These are phyloP conservation scores for Tilletia walkeri DNA, from an alignment of 1,284 basidiomycete species.

Conservation along the genomic window DNA sequence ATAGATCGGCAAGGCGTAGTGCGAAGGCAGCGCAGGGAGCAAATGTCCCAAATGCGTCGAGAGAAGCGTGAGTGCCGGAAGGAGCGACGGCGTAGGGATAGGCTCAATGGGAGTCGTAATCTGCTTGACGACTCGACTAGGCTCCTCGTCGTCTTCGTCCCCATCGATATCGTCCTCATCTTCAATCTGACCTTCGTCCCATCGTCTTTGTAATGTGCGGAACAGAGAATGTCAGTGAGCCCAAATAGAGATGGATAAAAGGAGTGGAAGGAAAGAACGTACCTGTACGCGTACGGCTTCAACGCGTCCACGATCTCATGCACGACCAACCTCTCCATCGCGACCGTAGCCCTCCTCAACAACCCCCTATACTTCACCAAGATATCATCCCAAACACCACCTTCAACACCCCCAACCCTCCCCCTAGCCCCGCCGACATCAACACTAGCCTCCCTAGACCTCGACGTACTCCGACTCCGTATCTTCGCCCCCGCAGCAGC, in stretches of 20 bases:
- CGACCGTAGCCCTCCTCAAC: slow-evolving; percentile 27
- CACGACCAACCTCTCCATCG: slow-evolving; percentile 37
- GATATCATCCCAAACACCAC: slow-evolving; percentile 44
- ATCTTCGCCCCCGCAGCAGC: slow-evolving; percentile 14
- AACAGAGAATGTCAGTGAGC: slow-evolving; percentile 21
- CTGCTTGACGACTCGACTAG: too few relatives aligned
- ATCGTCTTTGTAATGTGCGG: neutral
- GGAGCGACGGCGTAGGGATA: slow-evolving; percentile 38
- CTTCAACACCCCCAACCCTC: slow-evolving; percentile 21
- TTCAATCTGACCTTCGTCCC: slow-evolving; percentile 14
- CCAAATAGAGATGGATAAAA: neutral
- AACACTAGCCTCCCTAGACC: neutral
- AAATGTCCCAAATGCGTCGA: slow-evolving; percentile 41
- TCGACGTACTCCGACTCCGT: neutral
- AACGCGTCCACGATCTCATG: slow-evolving; percentile 42
- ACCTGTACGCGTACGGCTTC: slow-evolving; percentile 26
- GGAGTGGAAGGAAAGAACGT: slow-evolving; percentile 8
- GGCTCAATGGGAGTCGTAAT: neutral
- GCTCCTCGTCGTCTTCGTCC: slow-evolving; percentile 5
- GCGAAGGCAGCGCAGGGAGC: slow-evolving; percentile 32
- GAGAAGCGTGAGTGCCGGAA: slow-evolving; percentile 42
- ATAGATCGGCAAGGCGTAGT: slow-evolving; percentile 37
- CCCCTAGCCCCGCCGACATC: slow-evolving; percentile 9
- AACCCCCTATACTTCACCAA: slow-evolving; percentile 34
- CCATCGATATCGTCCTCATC: neutral